Evolutionary conservation across 2,329 filamentous ascomycete species (phyloP), one percentile per base, ranked within the genome.

Genomic region (Fusarium redolens): DNA sequence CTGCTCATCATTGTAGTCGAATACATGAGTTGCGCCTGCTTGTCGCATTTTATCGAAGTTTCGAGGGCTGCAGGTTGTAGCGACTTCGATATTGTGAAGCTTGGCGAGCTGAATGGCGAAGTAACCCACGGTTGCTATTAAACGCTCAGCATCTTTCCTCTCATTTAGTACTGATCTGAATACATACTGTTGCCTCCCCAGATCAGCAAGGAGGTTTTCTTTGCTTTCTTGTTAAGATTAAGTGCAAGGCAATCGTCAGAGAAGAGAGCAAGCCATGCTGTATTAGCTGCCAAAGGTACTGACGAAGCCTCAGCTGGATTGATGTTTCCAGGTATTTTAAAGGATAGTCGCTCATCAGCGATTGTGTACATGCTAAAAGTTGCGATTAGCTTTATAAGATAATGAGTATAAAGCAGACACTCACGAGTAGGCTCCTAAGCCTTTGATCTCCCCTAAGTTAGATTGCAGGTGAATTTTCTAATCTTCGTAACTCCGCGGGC

Each of bases 131-230:
- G 43, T 61, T 15, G 74, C 74, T 76, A 18, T 33, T 3, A 8
- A 5, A 7, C 0, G 0, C 1, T 69, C 3, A 69, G 57, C 20
- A 13, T 4, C 0, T 7, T 4, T 22, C 2, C 8, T 28, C 5
- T 0, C 4, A 4, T 4, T 3, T 1, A 20, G 11, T 37, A 5
- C 4, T 2, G 2, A 3, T 4, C 0, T 7, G 5, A n/a, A 28
- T 4, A 15, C 43, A 1, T 35, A 70, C 82, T 84, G 40, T 82
- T 84, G 13, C 82, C 83, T 35, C 82, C 83, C 81, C 81, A 85
- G 12, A 85, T 78, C 3, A 86, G 74, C 1, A 86, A 9, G 7
- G 57, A 15, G 0, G 11, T 68, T 9, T 69, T 68, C 1, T 15
- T 38, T 1, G 41, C 25, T 2, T 51, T 41, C 1, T 15, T 10